Conservation (phyloP, 805 yeast species). For the Saturnispora serradocipensis region DNA sequence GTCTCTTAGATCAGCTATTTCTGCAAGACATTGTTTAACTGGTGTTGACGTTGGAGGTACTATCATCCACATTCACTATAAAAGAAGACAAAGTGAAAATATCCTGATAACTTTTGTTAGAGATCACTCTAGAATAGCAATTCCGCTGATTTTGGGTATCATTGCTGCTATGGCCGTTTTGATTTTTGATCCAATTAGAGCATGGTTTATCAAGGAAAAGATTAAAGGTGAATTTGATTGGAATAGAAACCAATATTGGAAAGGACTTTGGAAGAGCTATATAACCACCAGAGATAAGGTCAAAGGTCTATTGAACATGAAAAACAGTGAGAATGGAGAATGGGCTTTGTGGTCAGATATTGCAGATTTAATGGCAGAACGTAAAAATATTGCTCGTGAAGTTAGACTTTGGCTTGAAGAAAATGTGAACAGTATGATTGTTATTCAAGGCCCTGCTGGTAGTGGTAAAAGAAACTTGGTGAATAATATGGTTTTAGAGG, state of each 20-base stretch:
- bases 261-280: slow-evolving; percentile 28
- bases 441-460: slow-evolving; percentile 89
- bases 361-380: slow-evolving; percentile 52
- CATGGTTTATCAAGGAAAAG: slow-evolving; percentile 65
- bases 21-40: slow-evolving; percentile 86
- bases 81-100: slow-evolving; percentile 44
- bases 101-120: slow-evolving; percentile 47
- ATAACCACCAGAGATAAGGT: slow-evolving; percentile 21
- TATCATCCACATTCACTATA: slow-evolving; percentile 66
- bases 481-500: slow-evolving; percentile 52
- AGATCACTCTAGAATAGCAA: slow-evolving; percentile 72
- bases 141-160: slow-evolving; percentile 72
- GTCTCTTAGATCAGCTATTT: slow-evolving; percentile 56
- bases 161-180: slow-evolving; percentile 75
- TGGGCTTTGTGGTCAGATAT: slow-evolving; percentile 16
- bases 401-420: slow-evolving; percentile 75
- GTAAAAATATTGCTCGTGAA: slow-evolving; percentile 58
- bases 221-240: slow-evolving; percentile 52
- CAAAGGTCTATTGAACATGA: slow-evolving; percentile 17
- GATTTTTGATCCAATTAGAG: slow-evolving; percentile 89
- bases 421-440: slow-evolving; percentile 81
- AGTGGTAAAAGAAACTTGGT: slow-evolving; percentile 86
- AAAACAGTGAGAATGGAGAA: slow-evolving; percentile 10
- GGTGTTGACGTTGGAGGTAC: slow-evolving; percentile 61
- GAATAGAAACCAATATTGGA: slow-evolving; percentile 22